Evolutionary conservation across 2,329 filamentous ascomycete species (phyloP).

Genomic region (Colletotrichum sp.): DNA sequence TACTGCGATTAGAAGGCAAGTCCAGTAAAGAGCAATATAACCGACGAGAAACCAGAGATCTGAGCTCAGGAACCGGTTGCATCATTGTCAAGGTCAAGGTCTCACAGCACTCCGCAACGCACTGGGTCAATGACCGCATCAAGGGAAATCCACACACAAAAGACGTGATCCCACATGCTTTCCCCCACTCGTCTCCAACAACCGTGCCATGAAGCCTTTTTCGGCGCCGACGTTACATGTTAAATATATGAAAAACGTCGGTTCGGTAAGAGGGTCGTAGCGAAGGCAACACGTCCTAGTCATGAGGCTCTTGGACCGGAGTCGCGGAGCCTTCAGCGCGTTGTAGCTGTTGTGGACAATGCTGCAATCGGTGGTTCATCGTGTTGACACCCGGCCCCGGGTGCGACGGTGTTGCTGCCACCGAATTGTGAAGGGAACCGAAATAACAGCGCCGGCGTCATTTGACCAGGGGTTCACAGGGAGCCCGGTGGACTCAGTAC

Average conservation of each 20-base stretch:
- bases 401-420: background rate
- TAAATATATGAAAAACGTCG: background rate
- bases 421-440: background rate
- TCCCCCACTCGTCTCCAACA: background rate
- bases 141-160: background rate
- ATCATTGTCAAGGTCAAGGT: background rate
- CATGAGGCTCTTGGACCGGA: background rate
- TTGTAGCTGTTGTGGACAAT: background rate
- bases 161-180: background rate
- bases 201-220: background rate
- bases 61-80: background rate
- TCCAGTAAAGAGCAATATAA: background rate
- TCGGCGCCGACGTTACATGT: background rate
- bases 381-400: background rate
- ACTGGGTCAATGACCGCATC: background rate
- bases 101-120: background rate
- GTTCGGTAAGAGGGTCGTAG: background rate
- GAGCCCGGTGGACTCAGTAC: background rate
- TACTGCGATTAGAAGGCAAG: background rate
- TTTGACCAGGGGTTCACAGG: background rate
- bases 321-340: background rate
- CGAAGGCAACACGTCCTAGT: background rate
- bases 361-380: background rate
- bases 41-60: background rate
- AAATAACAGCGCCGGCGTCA: background rate